Base-by-base conservation (phyloP, 495 filamentous ascomycete genomes). In the Patellaria atrata region DNA sequence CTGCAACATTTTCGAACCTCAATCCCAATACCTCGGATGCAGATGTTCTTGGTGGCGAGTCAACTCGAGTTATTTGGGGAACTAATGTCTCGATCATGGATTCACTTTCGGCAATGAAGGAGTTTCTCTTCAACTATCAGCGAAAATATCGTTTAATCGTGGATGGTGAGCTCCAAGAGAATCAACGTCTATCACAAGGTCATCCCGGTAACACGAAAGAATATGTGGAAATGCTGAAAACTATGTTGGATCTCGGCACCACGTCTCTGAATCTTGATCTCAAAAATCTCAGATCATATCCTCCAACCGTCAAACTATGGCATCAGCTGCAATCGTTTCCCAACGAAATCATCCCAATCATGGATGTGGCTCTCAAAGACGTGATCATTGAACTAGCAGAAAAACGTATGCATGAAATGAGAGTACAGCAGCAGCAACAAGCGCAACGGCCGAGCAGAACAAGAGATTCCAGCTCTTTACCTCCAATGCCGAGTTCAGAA, bases 11-110 rank as follows among this genome's bases (percentile, higher is more conserved):
- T 55, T 81, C 82, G 0, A 89, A 91, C 51, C 54, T 82, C 38
- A 75, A 93, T 47, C 83, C 82, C 1, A 74, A 73, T 35, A 96
- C 91, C 8, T 92, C 85, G 1, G 89, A 99, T 52, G 85, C 84
- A 0, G 79, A 94, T 50, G 77, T 71, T 1, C 74, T 94, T 33
- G 83, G 81, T 27, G 84, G 85, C 7, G 68, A 64, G 40, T 80
- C 76, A 24, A 77, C 77, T 29, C 69, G 79, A 38, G 73, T 92
- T 24, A 86, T 99, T 38, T 99, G 91, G 91, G 89, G 91, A 51
- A 96, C 89, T 29, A 96, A 93, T 30, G 79, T 99, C 37, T 91
- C 87, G 1, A 76, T 96, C 26, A 73, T 79, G 35, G 85, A 99
- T 54, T 81, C 85, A 9, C 79, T 86, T 53, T 70, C 70, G 30